Conservation (phyloP, 1,284 basidiomycete species). For the Fomitiporia mediterranea region DNA sequence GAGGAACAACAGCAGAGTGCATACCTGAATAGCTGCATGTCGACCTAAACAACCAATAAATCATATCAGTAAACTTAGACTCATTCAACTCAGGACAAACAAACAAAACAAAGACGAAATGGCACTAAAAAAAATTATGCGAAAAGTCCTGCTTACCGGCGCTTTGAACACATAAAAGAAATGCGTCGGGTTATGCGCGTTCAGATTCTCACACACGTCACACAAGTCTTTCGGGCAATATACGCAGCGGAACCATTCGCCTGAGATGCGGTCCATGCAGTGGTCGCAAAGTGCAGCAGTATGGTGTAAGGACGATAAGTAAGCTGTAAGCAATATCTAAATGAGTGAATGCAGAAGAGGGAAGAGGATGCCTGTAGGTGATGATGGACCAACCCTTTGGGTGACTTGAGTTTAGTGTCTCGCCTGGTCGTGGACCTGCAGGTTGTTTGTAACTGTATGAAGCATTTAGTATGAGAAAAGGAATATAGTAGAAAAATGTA, state of each 20-base stretch:
- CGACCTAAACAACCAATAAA: constrained; percentile 37
- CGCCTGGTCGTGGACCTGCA: constrained; percentile 50
- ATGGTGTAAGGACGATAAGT: constrained; percentile 66
- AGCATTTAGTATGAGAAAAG: constrained; percentile 2
- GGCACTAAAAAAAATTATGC: too few species aligned
- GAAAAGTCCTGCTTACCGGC: constrained; percentile 52
- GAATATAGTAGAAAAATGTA: not conserved
- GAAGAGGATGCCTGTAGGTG: constrained; percentile 1
- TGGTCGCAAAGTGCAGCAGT: constrained; percentile 67
- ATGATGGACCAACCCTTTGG: constrained; percentile 49
- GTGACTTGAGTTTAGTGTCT: constrained; percentile 38
- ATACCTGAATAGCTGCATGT: constrained; percentile 57
- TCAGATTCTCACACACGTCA: constrained; percentile 69
- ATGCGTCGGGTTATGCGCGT: constrained; percentile 77
- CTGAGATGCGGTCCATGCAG: constrained; percentile 68
- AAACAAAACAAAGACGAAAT: too few species aligned
- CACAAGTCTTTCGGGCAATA: constrained; percentile 83
- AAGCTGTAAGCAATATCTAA: constrained; percentile 41
- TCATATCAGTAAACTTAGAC: not conserved
- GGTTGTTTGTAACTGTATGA: constrained; percentile 56
- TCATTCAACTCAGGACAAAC: not conserved
- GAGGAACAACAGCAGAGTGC: constrained; percentile 21
- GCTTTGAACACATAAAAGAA: constrained; percentile 86
- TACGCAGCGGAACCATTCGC: constrained; percentile 84
- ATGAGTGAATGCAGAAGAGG: not conserved